Conservation (phyloP, 257 asterid species). For the Thymus quinquecostatus region DNA sequence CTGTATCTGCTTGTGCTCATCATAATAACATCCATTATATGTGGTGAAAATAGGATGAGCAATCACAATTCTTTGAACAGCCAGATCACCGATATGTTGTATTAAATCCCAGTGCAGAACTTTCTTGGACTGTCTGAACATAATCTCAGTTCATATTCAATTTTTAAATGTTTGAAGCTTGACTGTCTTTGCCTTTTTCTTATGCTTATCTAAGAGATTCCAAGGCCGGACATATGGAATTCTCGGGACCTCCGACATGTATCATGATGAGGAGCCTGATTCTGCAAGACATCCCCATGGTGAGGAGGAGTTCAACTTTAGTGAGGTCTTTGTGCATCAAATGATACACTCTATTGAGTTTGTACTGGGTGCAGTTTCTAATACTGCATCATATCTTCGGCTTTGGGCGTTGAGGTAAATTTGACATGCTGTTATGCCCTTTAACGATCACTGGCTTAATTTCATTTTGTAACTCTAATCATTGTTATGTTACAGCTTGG, state of each 20-base stretch:
- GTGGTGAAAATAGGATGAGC: slow-evolving; percentile 1
- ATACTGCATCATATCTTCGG: slow-evolving; percentile 95
- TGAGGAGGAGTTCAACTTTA: slow-evolving; percentile 86
- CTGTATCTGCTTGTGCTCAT: not conserved
- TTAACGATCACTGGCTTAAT: slow-evolving; percentile 22
- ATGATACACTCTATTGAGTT: slow-evolving; percentile 97
- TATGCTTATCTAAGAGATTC: slow-evolving; percentile 65
- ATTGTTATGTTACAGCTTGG: slow-evolving; percentile 65
- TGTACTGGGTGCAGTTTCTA: slow-evolving; percentile 95
- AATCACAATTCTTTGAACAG: not conserved
- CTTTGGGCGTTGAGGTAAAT: slow-evolving; percentile 93
- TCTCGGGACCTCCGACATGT: slow-evolving; percentile 82
- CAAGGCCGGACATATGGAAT: slow-evolving; percentile 91
- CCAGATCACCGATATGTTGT: not conserved
- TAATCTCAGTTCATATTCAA: slow-evolving; percentile 4
- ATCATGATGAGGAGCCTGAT: slow-evolving; percentile 78
- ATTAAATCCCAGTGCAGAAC: not conserved
- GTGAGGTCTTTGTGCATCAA: slow-evolving; percentile 98
- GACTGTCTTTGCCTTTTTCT: slow-evolving; percentile 34
- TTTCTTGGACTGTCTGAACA: not conserved
- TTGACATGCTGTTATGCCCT: slow-evolving; percentile 4
- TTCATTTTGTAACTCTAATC: slow-evolving; percentile 23
- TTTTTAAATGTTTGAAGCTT: slow-evolving; percentile 2
- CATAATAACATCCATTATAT: not conserved
- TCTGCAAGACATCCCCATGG: slow-evolving; percentile 66